Conservation (phyloP, 78 protist genomes). For the Bodo saltans region DNA sequence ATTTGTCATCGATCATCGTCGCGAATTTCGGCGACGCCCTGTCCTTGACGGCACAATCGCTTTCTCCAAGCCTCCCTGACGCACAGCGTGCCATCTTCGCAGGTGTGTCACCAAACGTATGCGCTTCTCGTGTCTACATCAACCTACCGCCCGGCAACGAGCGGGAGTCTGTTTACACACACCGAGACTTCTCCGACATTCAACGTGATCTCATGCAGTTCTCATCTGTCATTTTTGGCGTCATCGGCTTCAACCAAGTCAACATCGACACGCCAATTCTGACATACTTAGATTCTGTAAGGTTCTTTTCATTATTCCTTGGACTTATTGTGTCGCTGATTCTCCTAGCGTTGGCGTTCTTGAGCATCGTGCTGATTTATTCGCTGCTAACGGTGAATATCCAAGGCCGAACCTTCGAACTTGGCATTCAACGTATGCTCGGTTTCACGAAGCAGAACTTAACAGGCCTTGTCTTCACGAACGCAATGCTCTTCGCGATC, state of each 20-base stretch:
- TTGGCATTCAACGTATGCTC: slow-evolving; percentile 77
- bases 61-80: background rate
- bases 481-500: slow-evolving; percentile 61
- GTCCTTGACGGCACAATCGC: background rate
- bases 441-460: slow-evolving; percentile 63
- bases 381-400: slow-evolving; percentile 79
- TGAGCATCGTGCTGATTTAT: slow-evolving; percentile 75
- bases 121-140: background rate
- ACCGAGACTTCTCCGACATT: background rate
- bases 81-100: background rate
- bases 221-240: slow-evolving; percentile 3
- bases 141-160: background rate
- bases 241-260: slow-evolving; percentile 37
- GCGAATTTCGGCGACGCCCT: background rate
- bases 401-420: slow-evolving; percentile 83
- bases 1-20: background rate
- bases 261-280: background rate
- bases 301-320: slow-evolving; percentile 66
- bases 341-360: slow-evolving; percentile 48
- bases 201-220: background rate
- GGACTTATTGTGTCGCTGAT: slow-evolving; percentile 72
- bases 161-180: background rate
- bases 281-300: background rate
- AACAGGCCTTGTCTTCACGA: slow-evolving; percentile 55
- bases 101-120: background rate